Evolutionary conservation across 331 rosid species (phyloP).

Genomic region (Arachis monticola): DNA sequence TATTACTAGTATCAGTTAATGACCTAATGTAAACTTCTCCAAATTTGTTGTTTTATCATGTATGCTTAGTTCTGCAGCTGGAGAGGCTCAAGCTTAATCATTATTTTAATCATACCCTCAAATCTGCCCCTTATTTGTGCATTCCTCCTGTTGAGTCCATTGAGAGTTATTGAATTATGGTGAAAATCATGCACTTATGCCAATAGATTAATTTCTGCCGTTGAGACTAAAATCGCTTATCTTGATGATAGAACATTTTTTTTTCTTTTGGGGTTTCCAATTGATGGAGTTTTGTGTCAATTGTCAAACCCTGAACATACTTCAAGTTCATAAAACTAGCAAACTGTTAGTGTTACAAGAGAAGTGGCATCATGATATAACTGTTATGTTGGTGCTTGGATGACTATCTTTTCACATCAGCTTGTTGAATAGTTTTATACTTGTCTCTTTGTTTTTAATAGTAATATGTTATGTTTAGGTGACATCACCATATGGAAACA

Average conservation of each 20-base stretch:
- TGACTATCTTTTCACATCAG: conserved; percentile 19
- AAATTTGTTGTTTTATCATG: background rate
- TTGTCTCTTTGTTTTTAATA: conserved; percentile 6
- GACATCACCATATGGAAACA: conserved; percentile 81
- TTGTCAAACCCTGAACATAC: background rate
- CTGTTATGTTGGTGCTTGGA: background rate
- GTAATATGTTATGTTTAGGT: conserved; percentile 53
- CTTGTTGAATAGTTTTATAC: conserved; percentile 22
- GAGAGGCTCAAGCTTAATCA: background rate
- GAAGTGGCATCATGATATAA: background rate
- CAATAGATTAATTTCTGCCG: background rate
- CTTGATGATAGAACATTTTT: background rate
- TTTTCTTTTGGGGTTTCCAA: background rate
- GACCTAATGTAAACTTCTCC: background rate
- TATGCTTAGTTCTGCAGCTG: conserved; percentile 12
- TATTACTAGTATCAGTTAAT: background rate
- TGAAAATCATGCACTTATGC: conserved; percentile 23
- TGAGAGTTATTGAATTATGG: background rate
- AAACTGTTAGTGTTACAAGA: background rate
- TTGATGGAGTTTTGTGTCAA: background rate
- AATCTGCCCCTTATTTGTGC: background rate
- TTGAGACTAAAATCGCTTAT: background rate
- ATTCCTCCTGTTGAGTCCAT: background rate
- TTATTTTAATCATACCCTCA: background rate
- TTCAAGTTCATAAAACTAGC: background rate